Conservation (phyloP, 495 filamentous ascomycete genomes). For the Penicillium mononematosum region DNA sequence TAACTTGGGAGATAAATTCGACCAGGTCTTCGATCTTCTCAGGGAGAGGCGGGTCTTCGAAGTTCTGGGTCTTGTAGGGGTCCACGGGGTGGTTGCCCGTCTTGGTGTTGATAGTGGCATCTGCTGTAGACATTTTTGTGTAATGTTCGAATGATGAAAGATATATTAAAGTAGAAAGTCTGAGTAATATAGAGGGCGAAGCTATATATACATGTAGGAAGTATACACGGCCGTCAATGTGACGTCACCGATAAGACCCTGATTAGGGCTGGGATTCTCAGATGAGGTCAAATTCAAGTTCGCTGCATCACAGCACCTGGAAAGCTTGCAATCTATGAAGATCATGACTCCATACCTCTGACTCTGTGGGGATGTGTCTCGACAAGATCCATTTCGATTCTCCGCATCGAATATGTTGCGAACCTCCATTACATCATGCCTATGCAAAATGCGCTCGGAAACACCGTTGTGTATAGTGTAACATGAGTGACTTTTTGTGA, state of each 20-base stretch:
- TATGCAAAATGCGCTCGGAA: background rate
- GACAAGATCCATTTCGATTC: background rate
- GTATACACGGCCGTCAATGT: constrained; percentile 26
- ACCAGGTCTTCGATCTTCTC: constrained; percentile 78
- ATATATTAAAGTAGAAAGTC: background rate
- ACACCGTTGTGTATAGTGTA: background rate
- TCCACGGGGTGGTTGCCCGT: constrained; percentile 64
- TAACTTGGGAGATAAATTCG: constrained; percentile 64
- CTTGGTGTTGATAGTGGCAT: constrained; percentile 55
- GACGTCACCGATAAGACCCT: constrained; percentile 30
- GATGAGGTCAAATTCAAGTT: background rate
- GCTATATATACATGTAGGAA: constrained; percentile 14
- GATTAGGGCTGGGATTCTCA: background rate
- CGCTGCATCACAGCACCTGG: background rate
- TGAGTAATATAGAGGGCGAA: background rate
- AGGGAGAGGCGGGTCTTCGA: constrained; percentile 57
- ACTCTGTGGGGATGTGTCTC: background rate
- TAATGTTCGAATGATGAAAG: background rate
- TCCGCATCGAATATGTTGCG: background rate
- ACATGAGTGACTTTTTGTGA: background rate
- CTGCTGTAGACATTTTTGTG: constrained; percentile 32
- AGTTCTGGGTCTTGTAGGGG: constrained; percentile 78
- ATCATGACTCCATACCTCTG: background rate
- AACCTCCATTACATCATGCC: background rate
- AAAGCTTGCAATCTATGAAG: too few species aligned